Evolutionary conservation across 352 stramenopile species (phyloP), one percentile per base, ranked within the genome.

Genomic region (Phytophthora macrochlamydospora): DNA sequence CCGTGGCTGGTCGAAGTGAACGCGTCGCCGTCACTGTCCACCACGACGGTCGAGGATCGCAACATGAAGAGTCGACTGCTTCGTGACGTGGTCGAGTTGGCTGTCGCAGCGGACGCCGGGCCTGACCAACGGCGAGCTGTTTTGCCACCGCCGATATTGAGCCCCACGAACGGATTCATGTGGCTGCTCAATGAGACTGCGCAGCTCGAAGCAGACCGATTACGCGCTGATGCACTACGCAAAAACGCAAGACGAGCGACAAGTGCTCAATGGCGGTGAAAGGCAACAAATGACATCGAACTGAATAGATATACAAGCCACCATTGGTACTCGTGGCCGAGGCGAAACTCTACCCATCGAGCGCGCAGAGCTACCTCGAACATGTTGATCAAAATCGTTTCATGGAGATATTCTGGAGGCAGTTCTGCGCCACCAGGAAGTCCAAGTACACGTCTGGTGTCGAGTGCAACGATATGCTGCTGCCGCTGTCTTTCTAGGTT

Each of bases 1-100:
- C 90, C 93, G 11, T 98, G 94, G 93, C 80, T 98, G 24, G 82
- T 98, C 9, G 94, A 98, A 67, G 93, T 92, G 18, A 93, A 93
- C 50, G 85, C 83, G 11, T 93, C 85, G 11, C 85, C 85, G 1
- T 93, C 85, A 32, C 70, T 93, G 5, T 79, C 78, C 4, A 92
- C 82, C 13, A 93, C 85, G 2, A 92, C 85, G 14, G 69, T 52
- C 43, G 80, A 90, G 30, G 85, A 93, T 55, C 80, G 83, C 55
- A 93, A 87, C 51, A 92, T 93, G 83, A 93, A 93, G 63, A 87
- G 77, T 49, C 71, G 83, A 28, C 62, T 93, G 38, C 58, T 93
- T 13, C 79, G 85, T 29, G 83, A 93, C 43, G 83, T 93, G 28
- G 63, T 93, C 2, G 85, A 92, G 67, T 63, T 93, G 32, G 78